phyloP scores from a whole-genome alignment of 2,329 filamentous ascomycete species.

The Calonectria naviculata region DNA sequence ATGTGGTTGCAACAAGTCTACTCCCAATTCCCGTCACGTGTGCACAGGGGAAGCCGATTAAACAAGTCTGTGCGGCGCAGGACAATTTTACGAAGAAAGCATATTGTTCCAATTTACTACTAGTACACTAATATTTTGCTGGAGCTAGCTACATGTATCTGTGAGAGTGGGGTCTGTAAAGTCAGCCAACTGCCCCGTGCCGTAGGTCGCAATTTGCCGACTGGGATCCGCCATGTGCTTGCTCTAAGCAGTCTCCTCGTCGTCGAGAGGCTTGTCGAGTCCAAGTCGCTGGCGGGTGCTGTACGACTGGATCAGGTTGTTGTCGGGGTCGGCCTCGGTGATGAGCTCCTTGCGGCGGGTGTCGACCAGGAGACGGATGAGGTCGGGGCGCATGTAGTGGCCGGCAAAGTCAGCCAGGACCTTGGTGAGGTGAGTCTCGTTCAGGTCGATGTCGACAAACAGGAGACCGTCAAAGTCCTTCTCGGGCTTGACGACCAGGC shows the following conservation, averaged over 20 bases:
- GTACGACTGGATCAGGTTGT: conserved; percentile 6
- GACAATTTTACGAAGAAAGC: not conserved
- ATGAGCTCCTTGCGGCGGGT: conserved; percentile 31
- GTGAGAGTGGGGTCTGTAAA: not conserved
- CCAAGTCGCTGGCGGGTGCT: conserved; percentile 10
- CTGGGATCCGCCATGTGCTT: not conserved
- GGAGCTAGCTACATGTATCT: not conserved
- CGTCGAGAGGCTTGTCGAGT: conserved; percentile 11
- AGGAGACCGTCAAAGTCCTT: conserved; percentile 58
- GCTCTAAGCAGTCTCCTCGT: conserved; percentile 12
- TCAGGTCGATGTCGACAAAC: conserved; percentile 62
- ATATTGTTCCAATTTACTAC: conserved; percentile 1
- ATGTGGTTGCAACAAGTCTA: not conserved
- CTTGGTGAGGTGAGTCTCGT: conserved; percentile 42
- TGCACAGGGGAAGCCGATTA: not conserved
- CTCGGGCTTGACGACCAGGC: conserved; percentile 36
- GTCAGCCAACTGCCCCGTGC: not conserved
- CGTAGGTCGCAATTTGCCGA: conserved; percentile 1
- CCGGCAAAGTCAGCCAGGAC: conserved; percentile 48
- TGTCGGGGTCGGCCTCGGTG: conserved; percentile 1
- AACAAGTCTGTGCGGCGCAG: not conserved
- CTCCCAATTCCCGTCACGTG: not conserved
- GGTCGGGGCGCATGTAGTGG: conserved; percentile 52
- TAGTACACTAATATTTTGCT: not conserved
- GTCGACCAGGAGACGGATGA: conserved; percentile 49